A percentile compares a stretch with the other conserved stretches of the same genome.
Evolutionary conservation across 352 stramenopile genomes (phyloP).

Genomic region (Phytopythium mirpurense): DNA sequence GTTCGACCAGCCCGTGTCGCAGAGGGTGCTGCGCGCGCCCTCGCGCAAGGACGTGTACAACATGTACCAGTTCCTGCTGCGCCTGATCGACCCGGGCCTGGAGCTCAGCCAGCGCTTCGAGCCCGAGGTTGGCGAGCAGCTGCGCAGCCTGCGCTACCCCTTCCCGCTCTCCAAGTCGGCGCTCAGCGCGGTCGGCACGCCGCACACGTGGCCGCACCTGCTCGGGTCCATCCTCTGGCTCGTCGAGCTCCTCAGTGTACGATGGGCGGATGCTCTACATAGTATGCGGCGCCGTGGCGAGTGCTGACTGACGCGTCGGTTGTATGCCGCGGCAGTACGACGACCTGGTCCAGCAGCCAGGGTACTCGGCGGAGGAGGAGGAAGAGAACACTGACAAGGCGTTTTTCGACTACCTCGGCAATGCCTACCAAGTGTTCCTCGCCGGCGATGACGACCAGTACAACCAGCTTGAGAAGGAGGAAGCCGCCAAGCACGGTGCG

Average conservation of each 20-base stretch:
- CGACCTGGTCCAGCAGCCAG: slow-evolving; percentile 56
- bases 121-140: slow-evolving; percentile 64
- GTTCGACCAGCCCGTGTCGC: slow-evolving; percentile 90
- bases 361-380: slow-evolving; percentile 52
- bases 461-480: slow-evolving; percentile 80
- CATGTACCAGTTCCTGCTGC: slow-evolving; percentile 97
- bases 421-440: slow-evolving; percentile 93
- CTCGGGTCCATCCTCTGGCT: slow-evolving; percentile 97
- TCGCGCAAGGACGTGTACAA: slow-evolving; percentile 97
- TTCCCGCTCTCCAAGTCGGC: slow-evolving; percentile 96
- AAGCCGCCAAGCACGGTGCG: slow-evolving; percentile 45
- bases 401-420: slow-evolving; percentile 95
- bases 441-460: slow-evolving; percentile 90
- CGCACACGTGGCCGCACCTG: slow-evolving; percentile 95
- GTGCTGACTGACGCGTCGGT: slow-evolving; percentile 10
- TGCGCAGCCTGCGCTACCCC: slow-evolving; percentile 89
- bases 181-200: slow-evolving; percentile 90
- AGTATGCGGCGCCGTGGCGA: no score
- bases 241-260: slow-evolving; percentile 89
- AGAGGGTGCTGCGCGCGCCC: slow-evolving; percentile 89
- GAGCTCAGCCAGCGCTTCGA: slow-evolving; percentile 73
- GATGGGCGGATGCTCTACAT: no score
- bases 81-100: slow-evolving; percentile 91
- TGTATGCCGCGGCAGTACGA: slow-evolving; percentile 59
- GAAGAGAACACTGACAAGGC: slow-evolving; percentile 79